A percentile compares a stretch with the other conserved stretches of the same genome.
Evolutionary conservation across 495 filamentous ascomycete species (phyloP).

Genomic region (Platismatia glauca): DNA sequence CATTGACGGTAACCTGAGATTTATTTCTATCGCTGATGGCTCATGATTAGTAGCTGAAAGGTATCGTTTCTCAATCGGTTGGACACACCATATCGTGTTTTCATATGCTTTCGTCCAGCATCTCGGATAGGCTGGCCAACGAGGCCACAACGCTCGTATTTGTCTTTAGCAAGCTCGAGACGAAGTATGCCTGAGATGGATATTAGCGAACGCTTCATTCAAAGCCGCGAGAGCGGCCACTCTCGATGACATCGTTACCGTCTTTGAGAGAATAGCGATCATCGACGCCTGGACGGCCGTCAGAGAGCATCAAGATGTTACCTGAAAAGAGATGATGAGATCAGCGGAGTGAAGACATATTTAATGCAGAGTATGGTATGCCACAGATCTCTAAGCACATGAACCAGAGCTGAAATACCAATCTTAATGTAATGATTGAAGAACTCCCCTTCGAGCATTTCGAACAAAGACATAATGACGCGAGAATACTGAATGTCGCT

Average conservation of each 20-base stretch:
- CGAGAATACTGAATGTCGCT: conserved; percentile 48
- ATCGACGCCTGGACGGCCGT: conserved; percentile 71
- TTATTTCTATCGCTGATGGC: conserved; percentile 62
- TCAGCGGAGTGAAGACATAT: background rate
- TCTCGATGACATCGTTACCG: conserved; percentile 36
- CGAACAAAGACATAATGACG: conserved; percentile 65
- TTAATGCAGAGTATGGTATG: background rate
- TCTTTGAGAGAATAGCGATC: conserved; percentile 67
- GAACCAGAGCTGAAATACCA: conserved; percentile 41
- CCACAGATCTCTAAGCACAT: background rate
- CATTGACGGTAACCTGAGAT: conserved; percentile 75
- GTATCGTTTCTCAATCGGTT: background rate
- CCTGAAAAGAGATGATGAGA: conserved; percentile 40
- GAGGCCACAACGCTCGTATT: conserved; percentile 77
- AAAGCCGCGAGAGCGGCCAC: background rate
- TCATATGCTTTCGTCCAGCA: conserved; percentile 50
- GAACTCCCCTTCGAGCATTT: conserved; percentile 67
- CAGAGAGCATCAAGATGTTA: conserved; percentile 82
- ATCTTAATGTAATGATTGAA: conserved; percentile 80
- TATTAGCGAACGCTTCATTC: background rate
- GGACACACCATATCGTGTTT: conserved; percentile 46
- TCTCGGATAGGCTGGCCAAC: conserved; percentile 60
- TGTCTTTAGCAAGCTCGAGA: conserved; percentile 72
- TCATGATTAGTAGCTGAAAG: conserved; percentile 10
- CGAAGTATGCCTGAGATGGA: conserved; percentile 51